A percentile compares a stretch with the other conserved stretches of the same genome.
Evolutionary conservation across 2,329 filamentous ascomycete species (phyloP).

Genomic region (Ophiostoma himal-ulmi): DNA sequence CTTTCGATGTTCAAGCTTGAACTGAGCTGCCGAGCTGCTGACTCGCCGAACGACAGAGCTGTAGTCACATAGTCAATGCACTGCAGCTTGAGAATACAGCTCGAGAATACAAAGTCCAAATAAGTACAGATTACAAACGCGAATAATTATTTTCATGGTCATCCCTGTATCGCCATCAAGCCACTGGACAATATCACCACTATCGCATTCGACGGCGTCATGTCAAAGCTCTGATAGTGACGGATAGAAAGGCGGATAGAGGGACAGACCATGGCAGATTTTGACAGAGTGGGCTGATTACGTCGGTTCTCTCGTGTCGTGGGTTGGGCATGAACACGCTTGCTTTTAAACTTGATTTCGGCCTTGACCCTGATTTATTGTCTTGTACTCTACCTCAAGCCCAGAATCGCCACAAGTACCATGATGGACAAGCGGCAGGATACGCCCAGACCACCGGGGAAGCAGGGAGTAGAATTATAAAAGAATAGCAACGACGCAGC

Average conservation of each 20-base stretch:
- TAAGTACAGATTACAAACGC: background rate
- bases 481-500: background rate
- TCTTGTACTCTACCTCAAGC: background rate
- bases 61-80: background rate
- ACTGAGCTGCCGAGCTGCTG: too few species aligned
- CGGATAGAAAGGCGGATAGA: background rate
- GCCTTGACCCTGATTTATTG: background rate
- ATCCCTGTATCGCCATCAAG: background rate
- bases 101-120: too few species aligned
- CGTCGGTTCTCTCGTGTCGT: background rate
- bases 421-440: background rate
- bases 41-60: too few species aligned
- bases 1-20: background rate
- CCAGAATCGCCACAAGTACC: background rate
- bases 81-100: background rate
- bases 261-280: background rate
- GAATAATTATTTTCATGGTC: background rate
- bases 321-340: background rate
- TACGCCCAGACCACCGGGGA: background rate
- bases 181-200: background rate
- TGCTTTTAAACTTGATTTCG: background rate
- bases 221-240: slow-evolving; percentile 5
- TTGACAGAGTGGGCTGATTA: slow-evolving; percentile 7
- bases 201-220: background rate
- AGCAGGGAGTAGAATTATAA: background rate